phyloP scores from a whole-genome alignment of 2,329 filamentous ascomycete genomes.

The Colletotrichum sansevieriae region DNA sequence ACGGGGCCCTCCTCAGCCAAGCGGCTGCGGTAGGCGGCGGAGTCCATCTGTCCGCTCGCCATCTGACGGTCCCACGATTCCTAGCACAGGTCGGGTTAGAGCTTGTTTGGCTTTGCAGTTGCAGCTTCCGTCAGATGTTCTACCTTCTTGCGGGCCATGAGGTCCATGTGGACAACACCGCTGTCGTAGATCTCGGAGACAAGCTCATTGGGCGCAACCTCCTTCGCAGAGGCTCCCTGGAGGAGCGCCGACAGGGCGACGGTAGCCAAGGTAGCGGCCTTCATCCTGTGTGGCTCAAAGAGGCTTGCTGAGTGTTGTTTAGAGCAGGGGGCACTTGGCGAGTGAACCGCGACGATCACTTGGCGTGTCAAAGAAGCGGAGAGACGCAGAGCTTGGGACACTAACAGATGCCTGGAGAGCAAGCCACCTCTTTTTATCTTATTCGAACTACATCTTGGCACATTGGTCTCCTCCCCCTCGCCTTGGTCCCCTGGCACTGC shows the following conservation, averaged over 20 bases:
- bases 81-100: not conserved
- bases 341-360: constrained; percentile 29
- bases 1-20: constrained; percentile 38
- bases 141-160: constrained; percentile 44
- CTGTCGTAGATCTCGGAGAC: constrained; percentile 42
- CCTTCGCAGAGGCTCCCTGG: constrained; percentile 41
- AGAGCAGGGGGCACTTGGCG: constrained; percentile 9
- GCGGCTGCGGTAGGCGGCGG: constrained; percentile 35
- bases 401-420: not conserved
- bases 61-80: constrained; percentile 40
- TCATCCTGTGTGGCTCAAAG: constrained; percentile 34
- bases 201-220: constrained; percentile 42
- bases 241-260: constrained; percentile 37
- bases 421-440: constrained; percentile 25
- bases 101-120: not conserved
- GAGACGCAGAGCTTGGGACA: constrained; percentile 7
- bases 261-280: constrained; percentile 36
- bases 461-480: not conserved
- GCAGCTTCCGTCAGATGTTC: not conserved
- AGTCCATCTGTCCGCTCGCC: constrained; percentile 40
- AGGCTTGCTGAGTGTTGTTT: constrained; percentile 16
- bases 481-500: not conserved
- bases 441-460: constrained; percentile 18
- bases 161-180: constrained; percentile 42
- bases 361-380: constrained; percentile 17